A percentile compares a stretch with the other conserved stretches of the same genome.
phyloP scores from a whole-genome alignment of 495 filamentous ascomycete genomes.

The Aspergillus carlsbadensis region DNA sequence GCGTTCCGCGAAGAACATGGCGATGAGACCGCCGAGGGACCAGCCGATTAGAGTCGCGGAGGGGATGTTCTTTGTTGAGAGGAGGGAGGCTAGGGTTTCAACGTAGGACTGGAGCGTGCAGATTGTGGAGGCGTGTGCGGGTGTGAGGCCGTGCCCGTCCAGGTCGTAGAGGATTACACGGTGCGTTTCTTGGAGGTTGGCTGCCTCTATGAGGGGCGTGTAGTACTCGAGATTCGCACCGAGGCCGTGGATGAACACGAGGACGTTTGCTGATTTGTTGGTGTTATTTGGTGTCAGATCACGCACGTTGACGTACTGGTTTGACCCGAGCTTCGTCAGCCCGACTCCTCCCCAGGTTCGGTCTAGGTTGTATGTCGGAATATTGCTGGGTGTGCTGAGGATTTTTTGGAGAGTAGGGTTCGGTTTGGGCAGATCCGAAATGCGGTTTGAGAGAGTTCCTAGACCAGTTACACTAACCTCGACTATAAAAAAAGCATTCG shows the following conservation, averaged over 20 bases:
- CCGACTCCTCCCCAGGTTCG: conserved; percentile 28
- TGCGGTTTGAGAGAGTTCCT: conserved; percentile 41
- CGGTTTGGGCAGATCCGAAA: conserved; percentile 18
- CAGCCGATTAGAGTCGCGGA: conserved; percentile 31
- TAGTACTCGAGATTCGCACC: conserved; percentile 44
- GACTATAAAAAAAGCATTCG: conserved; percentile 13
- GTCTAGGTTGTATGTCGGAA: conserved; percentile 27
- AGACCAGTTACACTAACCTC: conserved; percentile 43
- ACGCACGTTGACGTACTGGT: conserved; percentile 42
- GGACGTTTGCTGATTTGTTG: conserved; percentile 21
- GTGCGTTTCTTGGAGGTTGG: conserved; percentile 30
- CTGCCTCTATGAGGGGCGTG: conserved; percentile 36
- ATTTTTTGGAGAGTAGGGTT: conserved; percentile 8
- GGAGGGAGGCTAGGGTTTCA: conserved; percentile 40
- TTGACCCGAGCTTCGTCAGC: conserved; percentile 38
- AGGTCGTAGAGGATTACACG: conserved; percentile 47
- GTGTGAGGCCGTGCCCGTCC: conserved; percentile 54
- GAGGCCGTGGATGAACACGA: conserved; percentile 54
- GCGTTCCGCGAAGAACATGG: conserved; percentile 36
- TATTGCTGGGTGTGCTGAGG: too few species aligned
- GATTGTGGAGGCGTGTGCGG: conserved; percentile 40
- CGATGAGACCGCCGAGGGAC: conserved; percentile 39
- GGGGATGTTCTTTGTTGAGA: conserved; percentile 16
- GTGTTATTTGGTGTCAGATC: conserved; percentile 18
- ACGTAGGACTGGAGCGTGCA: conserved; percentile 43